Base-by-base conservation (phyloP, 148 eudicot genomes). In the Agrostemma githago region DNA sequence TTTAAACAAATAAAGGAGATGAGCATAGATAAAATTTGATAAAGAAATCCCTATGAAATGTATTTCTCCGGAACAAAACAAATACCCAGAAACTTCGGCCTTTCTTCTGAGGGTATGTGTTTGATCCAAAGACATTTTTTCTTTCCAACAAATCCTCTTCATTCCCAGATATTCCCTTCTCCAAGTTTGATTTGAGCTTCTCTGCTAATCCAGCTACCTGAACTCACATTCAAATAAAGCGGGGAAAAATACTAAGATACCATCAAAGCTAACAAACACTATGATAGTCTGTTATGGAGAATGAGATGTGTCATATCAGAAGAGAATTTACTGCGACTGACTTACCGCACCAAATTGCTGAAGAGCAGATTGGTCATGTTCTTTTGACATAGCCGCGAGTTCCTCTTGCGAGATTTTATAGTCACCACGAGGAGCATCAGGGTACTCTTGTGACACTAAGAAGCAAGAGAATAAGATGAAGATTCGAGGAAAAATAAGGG, bases 51-150 rank as follows among this genome's bases (percentile, higher is more conserved):
- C 41, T 17, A 0, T 16, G 38, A 34, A 62, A 37, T 10, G 3
- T 58, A 72, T 11, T 43, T 59, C 16, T 3, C 54, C 40, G 19
- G 40, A 40, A 60, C 53, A 51, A 62, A 16, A 67, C 39, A 44
- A 26, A 21, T 8, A 92, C 98, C 98, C 86, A 91, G 81, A 91
- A 92, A 68, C 92, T 88, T 12, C 93, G 85, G 63, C 92, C 92
- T 76, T 92, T 90, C 83, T 90, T 92, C 67, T 83, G 81, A 69
- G 97, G 98, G 83, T 95, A 95, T 48, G 98, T 95, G 76, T 95
- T 95, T 65, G 98, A 79, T 74, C 98, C 98, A 84, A 85, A 95
- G 21, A 83, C 83, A 75, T 80, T 83, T 78, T 82, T 92, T 59
- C 97, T 78, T 66, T 84, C 78, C 74, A 82, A 73, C 44, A 87